A percentile compares a stretch with the other conserved stretches of the same genome.
Conservation (phyloP, 257 asterid genomes). For the Avicennia marina region DNA sequence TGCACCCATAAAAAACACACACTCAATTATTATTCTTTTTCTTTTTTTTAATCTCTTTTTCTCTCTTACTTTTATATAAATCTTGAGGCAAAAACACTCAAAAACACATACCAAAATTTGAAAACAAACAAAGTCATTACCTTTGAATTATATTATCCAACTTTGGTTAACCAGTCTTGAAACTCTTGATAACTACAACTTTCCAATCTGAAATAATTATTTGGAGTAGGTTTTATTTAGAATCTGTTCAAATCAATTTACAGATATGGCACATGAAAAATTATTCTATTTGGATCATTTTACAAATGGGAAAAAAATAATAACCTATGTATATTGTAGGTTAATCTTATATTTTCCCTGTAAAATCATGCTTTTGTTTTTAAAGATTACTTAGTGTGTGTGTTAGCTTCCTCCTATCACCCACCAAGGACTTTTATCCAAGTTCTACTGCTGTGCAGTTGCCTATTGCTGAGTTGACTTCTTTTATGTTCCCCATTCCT, state of each 20-base stretch:
- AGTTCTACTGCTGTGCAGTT: neutral
- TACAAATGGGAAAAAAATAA: neutral
- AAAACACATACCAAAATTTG: too few relatives aligned
- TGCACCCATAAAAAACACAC: too few relatives aligned
- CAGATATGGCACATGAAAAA: too few relatives aligned
- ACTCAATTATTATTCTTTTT: too few relatives aligned
- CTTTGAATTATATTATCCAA: neutral
- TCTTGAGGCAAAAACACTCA: too few relatives aligned
- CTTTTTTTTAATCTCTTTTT: too few relatives aligned
- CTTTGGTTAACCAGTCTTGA: neutral
- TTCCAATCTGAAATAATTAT: too few relatives aligned
- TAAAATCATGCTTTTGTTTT: neutral
- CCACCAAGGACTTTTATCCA: neutral
- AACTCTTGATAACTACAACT: neutral
- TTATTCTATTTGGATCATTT: neutral
- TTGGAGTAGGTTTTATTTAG: too few relatives aligned
- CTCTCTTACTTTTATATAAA: too few relatives aligned
- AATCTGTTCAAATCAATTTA: too few relatives aligned
- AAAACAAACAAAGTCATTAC: too few relatives aligned
- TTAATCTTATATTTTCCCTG: neutral
- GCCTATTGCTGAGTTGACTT: slow-evolving; percentile 4
- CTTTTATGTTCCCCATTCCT: neutral
- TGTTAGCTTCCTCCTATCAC: neutral
- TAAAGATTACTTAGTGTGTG: neutral
- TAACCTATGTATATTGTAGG: neutral